A percentile compares a stretch with the other conserved stretches of the same genome.
Evolutionary conservation across 331 rosid genomes (phyloP).

Genomic region (Rhamnella rubrinervis): DNA sequence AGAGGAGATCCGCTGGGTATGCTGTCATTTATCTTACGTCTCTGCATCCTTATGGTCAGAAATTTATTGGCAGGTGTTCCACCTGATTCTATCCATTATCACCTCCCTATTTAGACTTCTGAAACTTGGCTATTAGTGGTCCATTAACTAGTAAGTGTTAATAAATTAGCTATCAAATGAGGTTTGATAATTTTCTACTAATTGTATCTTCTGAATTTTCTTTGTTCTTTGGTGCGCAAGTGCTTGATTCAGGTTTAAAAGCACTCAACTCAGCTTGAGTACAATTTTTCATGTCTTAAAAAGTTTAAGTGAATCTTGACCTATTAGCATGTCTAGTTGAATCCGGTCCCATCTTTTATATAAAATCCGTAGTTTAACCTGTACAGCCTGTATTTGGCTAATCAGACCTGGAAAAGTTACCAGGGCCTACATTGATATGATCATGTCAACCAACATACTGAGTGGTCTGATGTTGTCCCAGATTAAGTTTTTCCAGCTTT

Average conservation of each 20-base stretch:
- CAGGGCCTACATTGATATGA: neutral
- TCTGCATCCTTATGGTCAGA: neutral
- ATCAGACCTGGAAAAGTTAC: neutral
- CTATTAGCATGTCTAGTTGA: neutral
- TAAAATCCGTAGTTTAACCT: neutral
- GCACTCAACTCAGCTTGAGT: neutral
- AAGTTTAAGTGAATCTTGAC: neutral
- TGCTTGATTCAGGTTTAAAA: neutral
- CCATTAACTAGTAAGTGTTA: neutral
- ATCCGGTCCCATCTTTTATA: constrained; percentile 7
- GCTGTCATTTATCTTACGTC: constrained; percentile 3
- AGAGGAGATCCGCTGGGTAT: constrained; percentile 91
- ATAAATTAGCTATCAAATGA: neutral
- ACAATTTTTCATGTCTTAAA: neutral
- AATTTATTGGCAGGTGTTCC: neutral
- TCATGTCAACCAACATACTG: neutral
- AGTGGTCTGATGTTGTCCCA: neutral
- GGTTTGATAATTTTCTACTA: constrained; percentile 5
- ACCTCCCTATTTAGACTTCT: neutral
- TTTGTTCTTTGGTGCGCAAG: neutral
- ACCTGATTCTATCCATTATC: neutral
- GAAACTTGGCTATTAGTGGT: neutral
- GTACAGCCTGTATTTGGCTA: neutral
- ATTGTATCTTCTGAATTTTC: neutral
- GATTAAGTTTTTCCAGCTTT: neutral